phyloP scores from a whole-genome alignment of 2,329 filamentous ascomycete species.

The Bipolaris sorokiniana region DNA sequence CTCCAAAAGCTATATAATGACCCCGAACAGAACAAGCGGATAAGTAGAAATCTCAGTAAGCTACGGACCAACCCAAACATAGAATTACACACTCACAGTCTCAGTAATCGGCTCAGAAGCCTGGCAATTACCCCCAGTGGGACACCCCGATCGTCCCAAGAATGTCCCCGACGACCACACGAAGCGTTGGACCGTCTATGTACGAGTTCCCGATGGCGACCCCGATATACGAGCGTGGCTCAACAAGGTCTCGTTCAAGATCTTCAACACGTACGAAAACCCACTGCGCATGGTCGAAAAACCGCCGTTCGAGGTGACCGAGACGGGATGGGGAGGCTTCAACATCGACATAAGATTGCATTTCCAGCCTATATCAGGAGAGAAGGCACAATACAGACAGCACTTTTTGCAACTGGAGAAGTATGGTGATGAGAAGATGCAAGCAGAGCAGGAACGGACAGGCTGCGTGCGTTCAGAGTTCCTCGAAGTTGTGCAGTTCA shows the following conservation, averaged over 20 bases:
- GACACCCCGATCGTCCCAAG: constrained; percentile 66
- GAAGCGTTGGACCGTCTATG: constrained; percentile 94
- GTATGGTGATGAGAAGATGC: constrained; percentile 74
- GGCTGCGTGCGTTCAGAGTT: constrained; percentile 75
- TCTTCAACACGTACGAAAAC: constrained; percentile 96
- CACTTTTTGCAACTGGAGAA: constrained; percentile 91
- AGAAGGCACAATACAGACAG: constrained; percentile 96
- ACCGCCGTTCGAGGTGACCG: constrained; percentile 81
- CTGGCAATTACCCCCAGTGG: constrained; percentile 69
- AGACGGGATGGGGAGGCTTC: constrained; percentile 98
- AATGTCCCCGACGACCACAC: constrained; percentile 88
- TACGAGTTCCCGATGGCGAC: constrained; percentile 85
- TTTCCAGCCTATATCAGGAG: constrained; percentile 83
- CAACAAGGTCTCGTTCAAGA: constrained; percentile 95
- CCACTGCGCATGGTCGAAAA: constrained; percentile 77
- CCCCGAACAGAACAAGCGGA: constrained; percentile 47
- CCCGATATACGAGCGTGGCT: constrained; percentile 91
- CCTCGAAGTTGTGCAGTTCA: constrained; percentile 95
- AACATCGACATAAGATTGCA: constrained; percentile 95
- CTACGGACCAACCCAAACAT: not conserved
- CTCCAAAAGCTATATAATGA: constrained; percentile 20
- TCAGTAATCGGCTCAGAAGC: constrained; percentile 58
- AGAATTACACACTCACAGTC: constrained; percentile 30
- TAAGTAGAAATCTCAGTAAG: constrained; percentile 50
- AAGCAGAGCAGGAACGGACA: constrained; percentile 61